Evolutionary conservation across 768 basidiomycete species (phyloP).

Genomic region (Suillus weaverae): DNA sequence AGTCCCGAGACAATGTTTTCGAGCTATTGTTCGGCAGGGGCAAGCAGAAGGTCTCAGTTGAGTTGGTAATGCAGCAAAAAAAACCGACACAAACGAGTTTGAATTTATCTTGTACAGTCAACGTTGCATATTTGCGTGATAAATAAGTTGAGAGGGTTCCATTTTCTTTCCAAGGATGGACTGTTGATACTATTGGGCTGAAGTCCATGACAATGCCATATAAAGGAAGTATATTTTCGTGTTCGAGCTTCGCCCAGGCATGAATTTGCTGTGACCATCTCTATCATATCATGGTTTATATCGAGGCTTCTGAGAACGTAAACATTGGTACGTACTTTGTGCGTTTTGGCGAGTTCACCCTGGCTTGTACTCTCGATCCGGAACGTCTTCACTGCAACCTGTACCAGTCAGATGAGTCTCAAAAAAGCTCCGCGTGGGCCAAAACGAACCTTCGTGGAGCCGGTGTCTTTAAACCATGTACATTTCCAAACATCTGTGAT

Average conservation of each 20-base stretch:
- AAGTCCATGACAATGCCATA: constrained; percentile 21
- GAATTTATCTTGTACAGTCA: constrained; percentile 19
- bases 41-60: neutral
- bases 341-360: constrained; percentile 1
- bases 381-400: constrained; percentile 11
- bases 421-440: neutral
- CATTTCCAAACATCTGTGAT: constrained; percentile 12
- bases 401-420: neutral
- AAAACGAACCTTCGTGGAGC: constrained; percentile 1
- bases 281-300: constrained; percentile 8
- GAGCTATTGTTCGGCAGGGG: neutral
- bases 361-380: constrained; percentile 4
- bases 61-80: neutral
- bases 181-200: constrained; percentile 21
- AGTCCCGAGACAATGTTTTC: constrained; percentile 7
- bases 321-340: neutral
- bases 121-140: constrained; percentile 10
- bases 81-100: constrained; percentile 15
- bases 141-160: constrained; percentile 19
- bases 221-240: constrained; percentile 24
- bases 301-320: neutral
- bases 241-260: constrained; percentile 21
- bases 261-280: constrained; percentile 20
- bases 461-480: neutral
- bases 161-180: constrained; percentile 23